A percentile compares a stretch with the other conserved stretches of the same genome.
Conservation (phyloP, 768 basidiomycete genomes). For the Kwoniella sp. region DNA sequence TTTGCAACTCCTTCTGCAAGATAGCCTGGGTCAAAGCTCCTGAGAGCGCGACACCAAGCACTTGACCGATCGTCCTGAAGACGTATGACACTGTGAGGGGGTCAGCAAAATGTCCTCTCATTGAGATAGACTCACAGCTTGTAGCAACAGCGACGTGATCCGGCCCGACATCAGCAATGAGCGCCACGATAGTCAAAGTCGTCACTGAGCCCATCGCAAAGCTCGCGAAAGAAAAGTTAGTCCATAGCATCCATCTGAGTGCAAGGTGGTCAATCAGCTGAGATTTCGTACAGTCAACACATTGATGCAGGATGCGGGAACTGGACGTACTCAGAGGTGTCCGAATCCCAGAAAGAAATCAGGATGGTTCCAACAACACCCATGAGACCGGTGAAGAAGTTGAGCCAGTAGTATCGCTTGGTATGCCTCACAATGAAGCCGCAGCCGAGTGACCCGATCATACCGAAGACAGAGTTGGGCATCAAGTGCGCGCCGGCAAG, state of each 20-base stretch:
- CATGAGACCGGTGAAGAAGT: slow-evolving; percentile 62
- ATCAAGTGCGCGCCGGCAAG: slow-evolving; percentile 79
- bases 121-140: slow-evolving; percentile 78
- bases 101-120: slow-evolving; percentile 62
- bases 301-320: too few species aligned
- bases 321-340: slow-evolving; percentile 54
- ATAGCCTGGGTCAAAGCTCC: slow-evolving; percentile 82
- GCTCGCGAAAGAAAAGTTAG: slow-evolving; percentile 22
- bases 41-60: slow-evolving; percentile 86
- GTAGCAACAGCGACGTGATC: slow-evolving; percentile 73
- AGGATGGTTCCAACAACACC: slow-evolving; percentile 64
- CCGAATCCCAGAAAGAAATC: slow-evolving; percentile 65
- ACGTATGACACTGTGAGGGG: slow-evolving; percentile 94
- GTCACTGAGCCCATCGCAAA: slow-evolving; percentile 34
- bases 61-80: slow-evolving; percentile 92
- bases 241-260: slow-evolving; percentile 26
- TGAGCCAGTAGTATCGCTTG: slow-evolving; percentile 76
- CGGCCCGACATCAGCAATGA: slow-evolving; percentile 78
- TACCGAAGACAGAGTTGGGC: slow-evolving; percentile 82
- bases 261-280: neutral
- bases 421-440: slow-evolving; percentile 72
- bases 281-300: slow-evolving; percentile 37
- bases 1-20: slow-evolving; percentile 69
- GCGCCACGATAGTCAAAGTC: slow-evolving; percentile 59
- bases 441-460: slow-evolving; percentile 82